Evolutionary conservation across 108 stramenopile species (phyloP).

Genomic region (Fragilariopsis cylindrus): DNA sequence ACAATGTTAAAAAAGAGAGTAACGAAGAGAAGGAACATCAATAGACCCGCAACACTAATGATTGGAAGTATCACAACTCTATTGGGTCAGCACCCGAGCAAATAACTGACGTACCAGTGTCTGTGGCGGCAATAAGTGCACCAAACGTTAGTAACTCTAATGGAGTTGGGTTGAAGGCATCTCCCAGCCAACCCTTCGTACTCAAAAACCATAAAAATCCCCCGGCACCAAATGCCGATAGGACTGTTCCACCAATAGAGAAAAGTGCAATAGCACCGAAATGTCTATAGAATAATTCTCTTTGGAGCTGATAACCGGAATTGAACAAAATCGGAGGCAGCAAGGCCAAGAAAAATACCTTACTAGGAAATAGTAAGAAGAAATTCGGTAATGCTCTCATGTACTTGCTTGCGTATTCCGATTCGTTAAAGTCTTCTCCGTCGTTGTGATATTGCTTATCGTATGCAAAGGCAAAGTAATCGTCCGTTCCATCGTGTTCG

Average conservation of each 20-base stretch:
- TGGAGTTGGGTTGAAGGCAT: constrained; percentile 55
- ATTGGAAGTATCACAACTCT: constrained; percentile 87
- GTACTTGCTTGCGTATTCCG: constrained; percentile 21
- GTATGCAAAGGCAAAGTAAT: background rate
- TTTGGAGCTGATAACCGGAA: constrained; percentile 67
- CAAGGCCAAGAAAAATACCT: constrained; percentile 73
- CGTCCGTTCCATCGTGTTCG: constrained; percentile 17
- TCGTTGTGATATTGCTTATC: constrained; percentile 8
- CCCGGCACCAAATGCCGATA: constrained; percentile 53
- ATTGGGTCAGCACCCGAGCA: too few species aligned
- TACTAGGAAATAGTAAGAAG: constrained; percentile 55
- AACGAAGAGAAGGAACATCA: constrained; percentile 35
- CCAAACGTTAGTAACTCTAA: constrained; percentile 77
- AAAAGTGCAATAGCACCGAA: constrained; percentile 61
- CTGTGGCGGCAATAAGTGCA: constrained; percentile 77
- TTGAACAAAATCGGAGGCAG: constrained; percentile 88
- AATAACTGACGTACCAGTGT: constrained; percentile 34
- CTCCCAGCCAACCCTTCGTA: constrained; percentile 44
- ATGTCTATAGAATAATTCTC: constrained; percentile 65
- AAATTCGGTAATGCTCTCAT: constrained; percentile 20
- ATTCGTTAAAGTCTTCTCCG: constrained; percentile 16
- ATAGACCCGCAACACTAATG: constrained; percentile 72
- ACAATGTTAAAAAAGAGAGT: too few species aligned
- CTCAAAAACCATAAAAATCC: constrained; percentile 33
- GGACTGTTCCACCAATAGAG: constrained; percentile 69